Base-by-base conservation (phyloP, 2,329 filamentous ascomycete species). In the Pyrenochaeta sp. region DNA sequence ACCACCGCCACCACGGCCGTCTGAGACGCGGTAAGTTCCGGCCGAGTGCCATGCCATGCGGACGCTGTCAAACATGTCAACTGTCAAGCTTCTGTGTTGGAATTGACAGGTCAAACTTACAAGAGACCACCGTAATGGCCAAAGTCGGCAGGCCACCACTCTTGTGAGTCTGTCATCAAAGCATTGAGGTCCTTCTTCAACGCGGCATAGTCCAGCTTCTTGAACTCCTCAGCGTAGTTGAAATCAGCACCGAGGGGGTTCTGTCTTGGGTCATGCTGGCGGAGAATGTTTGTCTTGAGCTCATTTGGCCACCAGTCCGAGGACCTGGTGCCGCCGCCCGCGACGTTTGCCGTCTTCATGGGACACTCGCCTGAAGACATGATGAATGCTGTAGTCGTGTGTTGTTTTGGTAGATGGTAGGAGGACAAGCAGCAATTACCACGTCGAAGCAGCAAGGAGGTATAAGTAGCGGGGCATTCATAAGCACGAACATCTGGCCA, bases 11-110 rank as follows among this genome's bases (percentile, higher is more conserved):
- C 90, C 90, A 56, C 90, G 89, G 32, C 90, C 90, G 64, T 92
- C 90, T 46, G 81, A 82, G 70, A 89, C 85, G 67, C 90, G 88
- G 79, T 92, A 92, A 45, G 90, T 93, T 56, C 90, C 90, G 21
- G 90, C 85, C 62, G 87, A 87, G 81, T 92, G 90, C 90, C 90
- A 93, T 55, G 89, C 87, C 87, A 92, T 87, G 52, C 90, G 88
- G 71, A 93, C 83, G 75, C 66, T 68, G 37, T 45, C 2, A 17
- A 3, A 6, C 0, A 1, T 15, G 54, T 65, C 50, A 67, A 60
- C 31, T 11, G 17, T 18, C 31, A 41, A 31, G 27, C 7, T 39
- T 5, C 18, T 32, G 23, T 27, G 23, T 23, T 33, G 27, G 33
- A 30, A 18, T 33, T 27, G 11, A 29, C 20, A 39, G 32, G 11